Conservation (phyloP, 768 basidiomycete genomes). For the Amyloporia xantha region DNA sequence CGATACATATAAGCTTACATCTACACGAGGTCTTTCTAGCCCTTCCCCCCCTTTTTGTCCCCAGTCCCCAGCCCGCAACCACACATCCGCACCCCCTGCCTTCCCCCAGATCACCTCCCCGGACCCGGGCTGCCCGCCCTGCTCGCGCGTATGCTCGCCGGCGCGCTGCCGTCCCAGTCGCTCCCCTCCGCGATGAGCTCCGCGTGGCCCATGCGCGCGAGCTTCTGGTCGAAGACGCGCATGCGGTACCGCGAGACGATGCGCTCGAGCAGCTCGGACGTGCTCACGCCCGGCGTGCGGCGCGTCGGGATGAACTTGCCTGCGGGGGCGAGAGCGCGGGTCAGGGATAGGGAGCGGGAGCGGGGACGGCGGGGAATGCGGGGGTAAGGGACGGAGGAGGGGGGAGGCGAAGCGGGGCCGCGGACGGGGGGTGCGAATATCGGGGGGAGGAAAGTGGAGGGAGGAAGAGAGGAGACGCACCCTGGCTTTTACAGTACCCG, state of each 20-base stretch:
- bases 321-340: conserved; percentile 25
- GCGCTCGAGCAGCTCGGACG: conserved; percentile 86
- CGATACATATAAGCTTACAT: no score
- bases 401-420: background rate
- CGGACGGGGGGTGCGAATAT: background rate
- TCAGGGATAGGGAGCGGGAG: conserved; percentile 1
- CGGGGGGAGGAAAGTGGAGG: background rate
- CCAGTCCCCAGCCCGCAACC: background rate
- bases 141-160: conserved; percentile 7
- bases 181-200: conserved; percentile 59
- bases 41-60: no score
- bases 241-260: conserved; percentile 85
- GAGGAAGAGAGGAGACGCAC: conserved; percentile 34
- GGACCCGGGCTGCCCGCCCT: background rate
- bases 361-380: background rate
- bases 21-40: background rate
- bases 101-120: background rate
- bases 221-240: conserved; percentile 82
- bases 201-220: conserved; percentile 79
- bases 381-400: background rate
- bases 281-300: conserved; percentile 91
- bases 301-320: conserved; percentile 95
- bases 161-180: conserved; percentile 25
- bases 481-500: conserved; percentile 68
- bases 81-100: background rate